Evolutionary conservation across 208 protist species (phyloP).

Genomic region (Leishmania guyanensis): DNA sequence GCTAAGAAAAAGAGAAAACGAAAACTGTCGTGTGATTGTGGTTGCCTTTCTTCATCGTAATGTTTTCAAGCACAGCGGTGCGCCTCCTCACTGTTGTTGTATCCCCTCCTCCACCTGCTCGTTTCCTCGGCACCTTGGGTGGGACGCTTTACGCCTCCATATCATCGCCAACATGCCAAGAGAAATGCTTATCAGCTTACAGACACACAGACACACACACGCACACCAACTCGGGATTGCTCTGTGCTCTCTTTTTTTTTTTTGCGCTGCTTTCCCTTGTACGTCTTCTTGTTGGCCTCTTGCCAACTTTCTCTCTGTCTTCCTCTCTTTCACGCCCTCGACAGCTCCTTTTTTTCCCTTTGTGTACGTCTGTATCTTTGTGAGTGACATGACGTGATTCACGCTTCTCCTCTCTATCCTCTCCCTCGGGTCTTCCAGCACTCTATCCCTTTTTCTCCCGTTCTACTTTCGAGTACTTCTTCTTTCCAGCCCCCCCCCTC

Average conservation of each 20-base stretch:
- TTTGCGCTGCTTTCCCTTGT: background rate
- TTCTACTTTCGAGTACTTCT: background rate
- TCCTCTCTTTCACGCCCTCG: background rate
- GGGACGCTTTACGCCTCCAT: too few species aligned
- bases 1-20: background rate
- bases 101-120: too few species aligned
- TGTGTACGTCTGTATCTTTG: background rate
- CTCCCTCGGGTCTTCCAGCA: background rate
- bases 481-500: background rate
- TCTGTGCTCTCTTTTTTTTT: background rate
- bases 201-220: too few species aligned
- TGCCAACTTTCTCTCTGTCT: background rate
- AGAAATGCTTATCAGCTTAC: too few species aligned
- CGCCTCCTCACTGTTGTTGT: background rate
- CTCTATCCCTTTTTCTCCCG: background rate
- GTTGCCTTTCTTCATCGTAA: too few species aligned
- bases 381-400: background rate
- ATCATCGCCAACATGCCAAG: too few species aligned
- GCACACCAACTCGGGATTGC: too few species aligned
- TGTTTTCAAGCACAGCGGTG: too few species aligned
- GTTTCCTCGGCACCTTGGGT: too few species aligned
- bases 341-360: background rate
- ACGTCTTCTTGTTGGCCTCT: conserved; percentile 11
- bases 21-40: background rate
- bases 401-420: background rate